Evolutionary conservation across 345 rosid genomes (phyloP), one percentile per base, ranked within the genome.

Genomic region (Crucihimalaya himalaica): DNA sequence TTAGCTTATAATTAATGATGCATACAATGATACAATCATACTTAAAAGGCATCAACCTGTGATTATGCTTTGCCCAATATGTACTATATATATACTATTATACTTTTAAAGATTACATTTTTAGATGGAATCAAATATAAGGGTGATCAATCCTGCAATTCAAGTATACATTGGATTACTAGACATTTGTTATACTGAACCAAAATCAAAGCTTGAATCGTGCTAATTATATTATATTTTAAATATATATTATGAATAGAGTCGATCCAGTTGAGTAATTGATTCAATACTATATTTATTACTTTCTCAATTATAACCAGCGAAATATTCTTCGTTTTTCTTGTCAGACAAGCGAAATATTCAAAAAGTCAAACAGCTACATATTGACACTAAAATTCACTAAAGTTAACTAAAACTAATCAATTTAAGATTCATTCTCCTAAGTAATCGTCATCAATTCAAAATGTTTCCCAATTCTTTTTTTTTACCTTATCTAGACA

Each of bases 11-110:
- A 57, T 39, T 20, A 18, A 57, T 39, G 61, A 14, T 53, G 43
- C 58, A 53, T 62, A 23, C 11, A 60, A 68, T 42, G 51, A 53
- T 62, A 23, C 11, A 60, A 68, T 42, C 51, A 14, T 28, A n/a
- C 14, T 51, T 59, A 31, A 54, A 20, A 40, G 16, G 37, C 63
- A 42, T 67, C 52, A 65, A 46, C 15, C 46, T 42, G 35, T 55
- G 27, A 20, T 40, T 18, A 42, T 50, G 29, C 52, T 68, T 54
- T 29, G 4, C n/a, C 56, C n/a, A 43, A 31, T 11, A 53, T 68
- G n/a, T n/a, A 68, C 4, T 15, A 31, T 1, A 28, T 15, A 31
- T 1, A 28, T n/a, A 48, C n/a, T 40, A 52, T 14, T 21, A 11
- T 21, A 11, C 20, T 63, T 55, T 72, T 45, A 40, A 54, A 42